These are phyloP conservation scores for Iris pallida DNA, from an alignment of 116 monocot genomes.

Conservation along the genomic window DNA sequence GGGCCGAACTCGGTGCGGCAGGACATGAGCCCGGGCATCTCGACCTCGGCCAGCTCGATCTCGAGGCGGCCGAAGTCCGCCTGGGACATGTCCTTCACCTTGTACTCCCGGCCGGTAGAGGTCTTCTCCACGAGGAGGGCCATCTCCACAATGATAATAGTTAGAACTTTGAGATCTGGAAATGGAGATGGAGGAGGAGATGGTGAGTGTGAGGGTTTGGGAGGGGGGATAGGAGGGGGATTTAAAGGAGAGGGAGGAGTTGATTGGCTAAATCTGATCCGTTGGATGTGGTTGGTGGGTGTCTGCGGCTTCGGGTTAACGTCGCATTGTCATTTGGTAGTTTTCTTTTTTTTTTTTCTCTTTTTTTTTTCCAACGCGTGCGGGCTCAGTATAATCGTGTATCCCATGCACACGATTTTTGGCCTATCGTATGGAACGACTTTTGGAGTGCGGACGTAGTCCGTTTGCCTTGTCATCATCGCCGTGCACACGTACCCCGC, in stretches of 20 bases:
- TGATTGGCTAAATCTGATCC: neutral
- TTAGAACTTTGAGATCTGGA: neutral
- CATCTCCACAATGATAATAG: slow-evolving; percentile 8
- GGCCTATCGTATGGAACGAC: too few relatives aligned
- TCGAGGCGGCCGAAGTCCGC: slow-evolving; percentile 38
- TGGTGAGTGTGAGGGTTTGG: neutral
- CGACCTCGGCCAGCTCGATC: slow-evolving; percentile 39
- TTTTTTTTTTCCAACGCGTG: too few relatives aligned
- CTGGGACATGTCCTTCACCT: slow-evolving; percentile 42
- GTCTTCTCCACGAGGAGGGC: slow-evolving; percentile 33
- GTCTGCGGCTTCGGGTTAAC: neutral
- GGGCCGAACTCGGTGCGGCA: slow-evolving; percentile 36
- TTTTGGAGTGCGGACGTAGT: too few relatives aligned
- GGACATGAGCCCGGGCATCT: slow-evolving; percentile 43
- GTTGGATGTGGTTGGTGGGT: neutral
- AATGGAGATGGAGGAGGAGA: neutral
- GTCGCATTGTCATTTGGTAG: too few relatives aligned
- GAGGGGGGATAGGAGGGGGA: neutral
- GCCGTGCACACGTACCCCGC: too few relatives aligned
- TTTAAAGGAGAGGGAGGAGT: neutral
- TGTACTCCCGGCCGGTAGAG: slow-evolving; percentile 34
- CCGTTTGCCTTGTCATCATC: too few relatives aligned
- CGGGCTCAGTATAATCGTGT: too few relatives aligned
- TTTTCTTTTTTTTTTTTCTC: too few relatives aligned
- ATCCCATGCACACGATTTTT: too few relatives aligned